Evolutionary conservation across 148 eudicot species (phyloP).

Genomic region (Chenopodium album): DNA sequence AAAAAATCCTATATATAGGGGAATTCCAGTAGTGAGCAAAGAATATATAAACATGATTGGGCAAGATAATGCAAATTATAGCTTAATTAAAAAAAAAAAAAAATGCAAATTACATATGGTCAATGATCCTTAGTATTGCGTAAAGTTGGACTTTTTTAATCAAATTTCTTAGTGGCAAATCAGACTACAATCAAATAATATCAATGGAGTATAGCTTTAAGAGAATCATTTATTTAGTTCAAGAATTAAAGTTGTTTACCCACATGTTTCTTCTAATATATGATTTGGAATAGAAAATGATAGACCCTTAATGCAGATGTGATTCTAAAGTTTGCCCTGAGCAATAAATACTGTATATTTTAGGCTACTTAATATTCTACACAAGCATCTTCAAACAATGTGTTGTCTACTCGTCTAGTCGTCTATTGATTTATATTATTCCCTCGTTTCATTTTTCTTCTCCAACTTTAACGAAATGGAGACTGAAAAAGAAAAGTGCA

Average conservation of each 20-base stretch:
- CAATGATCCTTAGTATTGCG: slow-evolving; percentile 18
- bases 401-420: too few relatives aligned
- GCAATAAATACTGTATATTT: not conserved
- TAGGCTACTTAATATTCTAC: not conserved
- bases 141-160: not conserved
- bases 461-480: too few relatives aligned
- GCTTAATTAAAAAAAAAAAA: not conserved
- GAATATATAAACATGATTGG: slow-evolving; percentile 15
- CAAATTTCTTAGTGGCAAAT: not conserved
- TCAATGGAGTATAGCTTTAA: not conserved
- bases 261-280: not conserved
- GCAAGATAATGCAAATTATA: slow-evolving; percentile 15
- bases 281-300: not conserved
- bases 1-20: not conserved
- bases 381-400: not conserved
- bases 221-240: not conserved
- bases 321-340: too few relatives aligned
- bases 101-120: not conserved
- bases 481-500: too few relatives aligned
- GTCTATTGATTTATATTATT: not conserved
- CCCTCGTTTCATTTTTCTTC: not conserved
- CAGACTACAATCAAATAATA: not conserved
- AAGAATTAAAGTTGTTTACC: not conserved
- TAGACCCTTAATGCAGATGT: not conserved
- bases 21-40: not conserved